Conservation (phyloP, 1,284 basidiomycete genomes). For the Cryptococcus jaspeensis region DNA sequence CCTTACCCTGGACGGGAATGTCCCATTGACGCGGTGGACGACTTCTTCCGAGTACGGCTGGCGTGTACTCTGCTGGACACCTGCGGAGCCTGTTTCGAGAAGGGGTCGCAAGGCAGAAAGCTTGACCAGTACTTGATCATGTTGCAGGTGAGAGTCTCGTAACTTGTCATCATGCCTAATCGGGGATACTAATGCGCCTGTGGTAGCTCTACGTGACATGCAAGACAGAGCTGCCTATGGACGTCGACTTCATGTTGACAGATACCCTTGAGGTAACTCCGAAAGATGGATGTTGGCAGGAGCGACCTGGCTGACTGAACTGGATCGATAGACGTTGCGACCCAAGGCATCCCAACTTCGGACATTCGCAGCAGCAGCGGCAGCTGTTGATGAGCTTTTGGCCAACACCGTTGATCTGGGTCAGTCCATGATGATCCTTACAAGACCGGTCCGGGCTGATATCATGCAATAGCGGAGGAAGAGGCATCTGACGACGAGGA, state of each 20-base stretch:
- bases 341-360: slow-evolving; percentile 70
- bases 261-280: slow-evolving; percentile 80
- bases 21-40: slow-evolving; percentile 84
- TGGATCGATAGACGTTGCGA: slow-evolving; percentile 64
- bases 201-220: slow-evolving; percentile 78
- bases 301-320: background rate
- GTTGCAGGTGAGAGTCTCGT: slow-evolving; percentile 69
- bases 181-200: slow-evolving; percentile 1
- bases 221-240: slow-evolving; percentile 88
- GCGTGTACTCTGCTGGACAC: slow-evolving; percentile 91
- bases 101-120: slow-evolving; percentile 84
- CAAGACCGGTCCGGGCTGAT: background rate
- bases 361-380: slow-evolving; percentile 77
- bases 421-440: slow-evolving; percentile 39
- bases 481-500: slow-evolving; percentile 14
- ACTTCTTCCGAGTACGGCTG: slow-evolving; percentile 91
- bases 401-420: slow-evolving; percentile 59
- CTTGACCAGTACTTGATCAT: slow-evolving; percentile 88
- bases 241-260: slow-evolving; percentile 93
- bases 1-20: slow-evolving; percentile 77
- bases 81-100: slow-evolving; percentile 97
- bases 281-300: background rate
- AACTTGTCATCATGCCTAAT: background rate
- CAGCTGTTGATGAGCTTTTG: slow-evolving; percentile 85
- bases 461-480: background rate